Base-by-base conservation (phyloP, 163 green algal species). In the Chlorella variabilis region DNA sequence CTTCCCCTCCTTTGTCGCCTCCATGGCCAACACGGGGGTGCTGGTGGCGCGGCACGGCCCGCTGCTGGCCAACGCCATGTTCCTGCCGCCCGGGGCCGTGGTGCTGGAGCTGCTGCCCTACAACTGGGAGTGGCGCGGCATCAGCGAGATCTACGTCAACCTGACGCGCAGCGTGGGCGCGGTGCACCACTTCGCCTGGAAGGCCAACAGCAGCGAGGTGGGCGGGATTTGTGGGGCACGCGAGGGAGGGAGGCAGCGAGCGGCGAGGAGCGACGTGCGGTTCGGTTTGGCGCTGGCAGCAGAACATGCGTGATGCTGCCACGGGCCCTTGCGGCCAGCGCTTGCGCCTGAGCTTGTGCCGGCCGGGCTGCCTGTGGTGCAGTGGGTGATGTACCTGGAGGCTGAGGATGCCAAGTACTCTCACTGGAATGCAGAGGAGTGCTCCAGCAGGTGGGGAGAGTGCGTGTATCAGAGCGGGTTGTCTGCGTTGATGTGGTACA, bases 91-190 rank as follows among this genome's bases (percentile, higher is more conserved):
- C 36, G 93, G 91, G 9, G 88, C 91, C 2, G 77, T 88, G n/a
- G 89, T 97, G 67, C 68, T 97, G 48, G 94, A 97, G 87, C 80
- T 97, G 81, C 85, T 97, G 87, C 92, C 94, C 0, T 96, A 94
- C 89, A 96, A 97, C 78, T 97, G 93, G 91, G 89, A 97, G 56
- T 96, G 91, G 91, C 83, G 85, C 5, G 87, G 85, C 59, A 87
- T 96, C 45, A 89, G 71, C 67, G 75, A 90, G 71, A 75, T 96
- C 33, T 96, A 96, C 81, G 42, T 78, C 69, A 96, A 96, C 85
- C 87, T 96, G 17, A 97, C 93, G 21, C 83, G 83, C 69, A 88
- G 66, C 29, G 77, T 91, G 18, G 91, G 91, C 3, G 71, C 88
- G 75, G 48, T 96, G 21, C 91, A 95, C 83, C 93, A 97, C 81